phyloP scores from a whole-genome alignment of 2,329 filamentous ascomycete genomes.

The Zarea fungicola region DNA sequence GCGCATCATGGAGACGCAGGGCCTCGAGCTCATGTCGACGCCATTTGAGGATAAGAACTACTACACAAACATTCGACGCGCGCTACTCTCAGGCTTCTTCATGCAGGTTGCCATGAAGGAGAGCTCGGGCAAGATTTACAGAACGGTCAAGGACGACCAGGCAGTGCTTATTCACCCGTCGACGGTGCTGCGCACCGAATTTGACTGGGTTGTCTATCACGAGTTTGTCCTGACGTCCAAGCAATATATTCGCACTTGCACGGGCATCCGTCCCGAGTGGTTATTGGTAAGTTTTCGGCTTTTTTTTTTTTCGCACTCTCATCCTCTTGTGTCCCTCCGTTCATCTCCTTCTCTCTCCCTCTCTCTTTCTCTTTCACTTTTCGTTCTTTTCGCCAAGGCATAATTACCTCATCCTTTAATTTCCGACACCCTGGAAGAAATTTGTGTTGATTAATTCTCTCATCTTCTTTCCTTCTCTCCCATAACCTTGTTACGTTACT shows the following conservation, averaged over 20 bases:
- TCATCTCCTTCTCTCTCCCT: background rate
- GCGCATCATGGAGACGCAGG: slow-evolving; percentile 93
- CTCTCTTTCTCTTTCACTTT: background rate
- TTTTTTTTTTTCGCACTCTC: background rate
- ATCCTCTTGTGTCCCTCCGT: background rate
- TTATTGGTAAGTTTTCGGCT: slow-evolving; percentile 63
- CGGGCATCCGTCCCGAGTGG: slow-evolving; percentile 90
- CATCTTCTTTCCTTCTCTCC: no score
- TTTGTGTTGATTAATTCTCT: no score
- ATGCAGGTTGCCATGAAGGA: slow-evolving; percentile 99
- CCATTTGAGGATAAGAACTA: slow-evolving; percentile 94
- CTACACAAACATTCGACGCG: slow-evolving; percentile 93
- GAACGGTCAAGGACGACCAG: slow-evolving; percentile 95
- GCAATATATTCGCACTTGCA: slow-evolving; percentile 95
- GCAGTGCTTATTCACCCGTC: slow-evolving; percentile 89
- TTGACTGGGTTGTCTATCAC: slow-evolving; percentile 97
- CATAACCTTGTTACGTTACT: no score
- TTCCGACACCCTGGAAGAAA: no score
- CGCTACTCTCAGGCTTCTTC: slow-evolving; percentile 92
- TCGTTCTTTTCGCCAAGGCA: no score
- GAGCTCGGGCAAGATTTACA: slow-evolving; percentile 80
- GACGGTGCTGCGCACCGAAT: slow-evolving; percentile 81
- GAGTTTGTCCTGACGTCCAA: slow-evolving; percentile 97
- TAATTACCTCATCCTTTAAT: no score
- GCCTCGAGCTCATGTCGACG: slow-evolving; percentile 80